Evolutionary conservation across 148 eudicot species (phyloP).

Genomic region (Tetragonia tetragonoides): DNA sequence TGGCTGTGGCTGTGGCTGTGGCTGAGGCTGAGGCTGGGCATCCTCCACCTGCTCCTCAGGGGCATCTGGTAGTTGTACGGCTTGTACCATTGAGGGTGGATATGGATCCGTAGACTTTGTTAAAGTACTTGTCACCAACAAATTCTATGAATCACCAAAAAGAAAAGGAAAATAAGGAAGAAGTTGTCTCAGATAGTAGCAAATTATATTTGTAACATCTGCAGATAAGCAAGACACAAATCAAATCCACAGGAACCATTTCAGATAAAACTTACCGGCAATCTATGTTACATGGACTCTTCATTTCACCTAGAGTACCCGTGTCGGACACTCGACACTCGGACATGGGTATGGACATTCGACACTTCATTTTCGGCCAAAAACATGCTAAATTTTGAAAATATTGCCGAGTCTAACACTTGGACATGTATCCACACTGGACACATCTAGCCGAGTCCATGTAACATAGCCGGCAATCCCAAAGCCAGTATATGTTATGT

Average conservation of each 20-base stretch:
- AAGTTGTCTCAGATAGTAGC: not conserved
- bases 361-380: too few relatives aligned
- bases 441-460: too few relatives aligned
- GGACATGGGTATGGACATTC: too few relatives aligned
- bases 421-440: too few relatives aligned
- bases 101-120: conserved; percentile 53
- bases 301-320: too few relatives aligned
- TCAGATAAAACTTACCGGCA: not conserved
- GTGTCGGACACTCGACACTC: too few relatives aligned
- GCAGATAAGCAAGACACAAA: not conserved
- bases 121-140: conserved; percentile 75
- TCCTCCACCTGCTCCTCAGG: conserved; percentile 33
- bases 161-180: not conserved
- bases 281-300: too few relatives aligned
- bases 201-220: not conserved
- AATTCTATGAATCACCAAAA: conserved; percentile 38
- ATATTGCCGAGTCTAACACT: too few relatives aligned
- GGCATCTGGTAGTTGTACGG: conserved; percentile 32
- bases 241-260: not conserved
- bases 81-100: conserved; percentile 27
- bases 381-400: too few relatives aligned
- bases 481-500: not conserved
- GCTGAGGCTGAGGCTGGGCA: conserved; percentile 9
- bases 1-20: conserved; percentile 5
- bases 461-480: too few relatives aligned